phyloP scores from a whole-genome alignment of 2,329 filamentous ascomycete species.

The Monosporascus sp. region DNA sequence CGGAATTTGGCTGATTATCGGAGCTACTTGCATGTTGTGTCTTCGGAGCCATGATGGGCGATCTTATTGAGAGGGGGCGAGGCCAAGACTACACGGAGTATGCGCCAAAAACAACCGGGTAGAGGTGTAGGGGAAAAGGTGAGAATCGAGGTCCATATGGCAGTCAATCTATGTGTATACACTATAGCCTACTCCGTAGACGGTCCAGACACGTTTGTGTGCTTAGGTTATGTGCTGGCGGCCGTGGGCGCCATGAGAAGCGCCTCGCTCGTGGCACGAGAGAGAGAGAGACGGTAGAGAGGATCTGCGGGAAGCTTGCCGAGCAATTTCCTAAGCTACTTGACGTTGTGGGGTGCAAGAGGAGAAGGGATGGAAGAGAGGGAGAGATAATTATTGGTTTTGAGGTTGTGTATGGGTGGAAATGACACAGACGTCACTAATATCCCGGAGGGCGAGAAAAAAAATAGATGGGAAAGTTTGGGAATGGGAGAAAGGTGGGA shows the following conservation, averaged over 20 bases:
- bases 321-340: conserved; percentile 14
- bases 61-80: conserved; percentile 27
- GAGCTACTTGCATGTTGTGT: conserved; percentile 21
- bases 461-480: conserved; percentile 11
- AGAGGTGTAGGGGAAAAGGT: conserved; percentile 15
- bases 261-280: conserved; percentile 17
- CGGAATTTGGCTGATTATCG: conserved; percentile 30
- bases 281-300: conserved; percentile 15
- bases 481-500: conserved; percentile 16
- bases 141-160: conserved; percentile 24
- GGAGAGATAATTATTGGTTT: conserved; percentile 1
- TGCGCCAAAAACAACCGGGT: conserved; percentile 25
- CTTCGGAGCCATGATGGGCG: conserved; percentile 30
- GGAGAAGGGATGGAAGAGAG: conserved; percentile 7
- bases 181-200: conserved; percentile 12
- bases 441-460: conserved; percentile 3
- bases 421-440: background rate
- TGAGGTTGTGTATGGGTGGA: background rate
- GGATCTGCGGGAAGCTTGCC: conserved; percentile 17
- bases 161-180: conserved; percentile 18
- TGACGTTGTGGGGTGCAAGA: conserved; percentile 11
- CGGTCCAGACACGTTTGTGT: conserved; percentile 13
- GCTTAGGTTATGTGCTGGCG: conserved; percentile 13
- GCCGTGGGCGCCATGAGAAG: conserved; percentile 12
- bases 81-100: conserved; percentile 25